Base-by-base conservation (phyloP, 805 yeast species). In the Ogataea pilisensis region DNA sequence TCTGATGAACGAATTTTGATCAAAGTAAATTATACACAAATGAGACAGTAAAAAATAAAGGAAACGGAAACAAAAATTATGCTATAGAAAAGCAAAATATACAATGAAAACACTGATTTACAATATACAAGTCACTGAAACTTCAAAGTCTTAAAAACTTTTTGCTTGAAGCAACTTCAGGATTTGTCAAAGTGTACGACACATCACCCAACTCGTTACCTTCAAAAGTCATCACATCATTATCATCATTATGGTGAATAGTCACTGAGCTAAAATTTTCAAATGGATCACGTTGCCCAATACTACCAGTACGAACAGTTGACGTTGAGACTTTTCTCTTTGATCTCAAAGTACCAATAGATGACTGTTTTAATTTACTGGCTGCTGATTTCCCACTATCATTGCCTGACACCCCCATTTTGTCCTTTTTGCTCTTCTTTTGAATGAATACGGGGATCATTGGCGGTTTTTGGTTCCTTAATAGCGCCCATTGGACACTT, bases 401-500 rank as follows among this genome's bases (percentile, higher is more conserved):
- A n/a, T n/a, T n/a, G n/a, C n/a, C n/a, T n/a, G n/a, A n/a, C n/a
- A n/a, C n/a, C n/a, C n/a, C n/a, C n/a, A n/a, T n/a, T 44, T 46
- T 42, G 16, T 46, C 52, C 16, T 32, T 42, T 22, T 53, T 47
- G 16, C 31, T 32, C 28, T 53, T 56, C 36, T 52, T 55, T 20
- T 52, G 51, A 12, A 59, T 54, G 31, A 88, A 72, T 0, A 84
- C 84, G 0, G 99, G 99, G 14, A 93, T 82, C 81, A 93, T 82
- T 13, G 99, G 99, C 1, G 99, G 98, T 43, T 84, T 83, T 58
- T 84, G 93, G 61, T 93, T 86, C 53, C 99, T 75, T 42, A 93
- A 68, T 44, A 93, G 70, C 0, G 99, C 97, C 99, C 99, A 93
- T 60, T 89, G 95, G 2, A 87, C 81, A 52, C 71, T 84, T 58